phyloP scores from a whole-genome alignment of 345 rosid genomes.

The Dimocarpus longan region DNA sequence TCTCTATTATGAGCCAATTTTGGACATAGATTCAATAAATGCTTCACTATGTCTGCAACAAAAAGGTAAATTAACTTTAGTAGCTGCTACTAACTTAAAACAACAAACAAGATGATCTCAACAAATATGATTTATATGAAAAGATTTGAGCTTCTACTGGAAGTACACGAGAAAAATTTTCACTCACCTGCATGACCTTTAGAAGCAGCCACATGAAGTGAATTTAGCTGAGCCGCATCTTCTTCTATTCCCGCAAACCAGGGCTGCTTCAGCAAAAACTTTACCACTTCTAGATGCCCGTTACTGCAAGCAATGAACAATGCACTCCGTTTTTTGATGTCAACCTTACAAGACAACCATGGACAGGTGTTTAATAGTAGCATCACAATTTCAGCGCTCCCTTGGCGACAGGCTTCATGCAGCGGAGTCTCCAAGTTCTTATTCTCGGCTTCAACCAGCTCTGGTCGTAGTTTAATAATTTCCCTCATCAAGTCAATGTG shows the following conservation, averaged over 20 bases:
- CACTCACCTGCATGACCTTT: neutral
- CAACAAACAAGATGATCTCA: neutral
- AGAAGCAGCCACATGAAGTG: constrained; percentile 15
- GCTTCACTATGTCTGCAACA: neutral
- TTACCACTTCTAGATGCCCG: neutral
- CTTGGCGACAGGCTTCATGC: constrained; percentile 10
- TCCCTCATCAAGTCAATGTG: neutral
- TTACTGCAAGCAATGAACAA: constrained; percentile 9
- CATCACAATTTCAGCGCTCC: neutral
- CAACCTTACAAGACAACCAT: constrained; percentile 1
- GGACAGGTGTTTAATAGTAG: neutral
- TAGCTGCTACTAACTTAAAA: neutral
- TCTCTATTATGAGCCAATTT: constrained; percentile 10
- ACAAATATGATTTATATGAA: neutral
- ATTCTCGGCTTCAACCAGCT: constrained; percentile 6
- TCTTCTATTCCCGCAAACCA: neutral
- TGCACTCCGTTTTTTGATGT: neutral
- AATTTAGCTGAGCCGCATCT: neutral
- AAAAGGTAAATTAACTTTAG: neutral
- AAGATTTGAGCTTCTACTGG: too few relatives aligned
- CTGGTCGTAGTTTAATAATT: neutral
- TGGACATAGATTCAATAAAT: constrained; percentile 11
- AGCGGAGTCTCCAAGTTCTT: constrained; percentile 9
- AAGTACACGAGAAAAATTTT: neutral
- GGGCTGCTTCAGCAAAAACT: neutral